phyloP scores from a whole-genome alignment of 2,329 filamentous ascomycete species.

The Parastagonospora nodorum region DNA sequence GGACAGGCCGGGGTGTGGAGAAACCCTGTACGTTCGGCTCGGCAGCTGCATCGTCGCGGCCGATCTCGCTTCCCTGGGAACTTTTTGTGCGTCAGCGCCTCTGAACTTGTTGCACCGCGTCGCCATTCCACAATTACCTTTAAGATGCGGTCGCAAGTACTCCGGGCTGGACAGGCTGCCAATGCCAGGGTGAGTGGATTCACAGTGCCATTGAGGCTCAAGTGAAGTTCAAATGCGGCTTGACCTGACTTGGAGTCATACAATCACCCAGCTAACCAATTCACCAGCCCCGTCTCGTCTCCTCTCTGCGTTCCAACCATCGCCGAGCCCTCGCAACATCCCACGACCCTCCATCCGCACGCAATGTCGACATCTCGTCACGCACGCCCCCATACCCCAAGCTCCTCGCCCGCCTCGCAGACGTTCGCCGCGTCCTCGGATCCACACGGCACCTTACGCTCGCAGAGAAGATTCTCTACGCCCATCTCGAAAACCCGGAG shows the following conservation, averaged over 20 bases:
- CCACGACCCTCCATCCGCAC: constrained; percentile 29
- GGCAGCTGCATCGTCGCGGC: constrained; percentile 14
- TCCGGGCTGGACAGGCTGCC: constrained; percentile 36
- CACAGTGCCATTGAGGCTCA: constrained; percentile 4
- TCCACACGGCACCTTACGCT: constrained; percentile 71
- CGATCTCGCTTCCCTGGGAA: constrained; percentile 34
- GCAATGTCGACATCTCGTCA: constrained; percentile 51
- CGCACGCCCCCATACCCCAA: constrained; percentile 80
- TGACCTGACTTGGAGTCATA: not conserved
- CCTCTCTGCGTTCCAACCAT: constrained; percentile 21
- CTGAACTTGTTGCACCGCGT: constrained; percentile 18
- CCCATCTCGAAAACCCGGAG: constrained; percentile 87
- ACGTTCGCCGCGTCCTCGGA: constrained; percentile 76
- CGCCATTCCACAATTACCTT: constrained; percentile 20
- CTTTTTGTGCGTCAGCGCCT: constrained; percentile 30
- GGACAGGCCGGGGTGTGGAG: constrained; percentile 13
- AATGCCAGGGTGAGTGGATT: constrained; percentile 38
- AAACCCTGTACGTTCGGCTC: constrained; percentile 22
- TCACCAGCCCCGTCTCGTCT: constrained; percentile 31
- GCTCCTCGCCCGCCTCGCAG: constrained; percentile 75
- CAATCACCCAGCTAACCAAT: not conserved
- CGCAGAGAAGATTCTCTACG: constrained; percentile 98
- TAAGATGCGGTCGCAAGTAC: constrained; percentile 43
- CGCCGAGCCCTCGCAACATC: constrained; percentile 42
- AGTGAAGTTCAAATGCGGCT: not conserved